Evolutionary conservation across 257 asterid species (phyloP), one percentile per base, ranked within the genome.

Genomic region (Nicotiana sylvestris): DNA sequence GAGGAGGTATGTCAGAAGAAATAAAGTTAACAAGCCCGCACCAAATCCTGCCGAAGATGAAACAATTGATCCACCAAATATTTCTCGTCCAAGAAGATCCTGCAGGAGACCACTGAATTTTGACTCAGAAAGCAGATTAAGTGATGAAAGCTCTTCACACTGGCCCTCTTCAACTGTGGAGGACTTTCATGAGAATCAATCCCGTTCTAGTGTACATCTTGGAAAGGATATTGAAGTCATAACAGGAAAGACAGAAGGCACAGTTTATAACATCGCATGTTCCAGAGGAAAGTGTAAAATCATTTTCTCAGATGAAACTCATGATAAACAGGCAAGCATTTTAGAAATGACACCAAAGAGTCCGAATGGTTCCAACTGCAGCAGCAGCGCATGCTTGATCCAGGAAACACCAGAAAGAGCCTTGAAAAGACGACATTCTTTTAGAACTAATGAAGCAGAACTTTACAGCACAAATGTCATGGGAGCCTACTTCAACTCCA

Each of bases 281-380:
- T 67, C 89, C 70, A 90, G 87, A 87, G 93, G 93, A 66, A 95
- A 91, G 87, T 91, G 96, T 82, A 93, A 90, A 77, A 88, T 93
- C 84, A 82, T 92, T 67, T 91, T 93, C 92, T 92, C 96, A 1
- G 91, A 93, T 68, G 89, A 69, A 68, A 92, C 96, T 70, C 95
- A 88, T 25, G 97, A 92, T 76, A 90, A 93, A 90, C 97, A 88
- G 88, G 90, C 80, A 29, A 88, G 84, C 82, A 67, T 66, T 39
- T 85, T 43, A 77, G 88, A 85, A 81, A 85, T 81, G 82, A 80
- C 85, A 67, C 82, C 85, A 76, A 88, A 82, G 83, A 86, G 88
- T 77, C 85, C 80, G 5, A 85, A 85, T 81, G 76, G 80, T 76
- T 89, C 91, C 77, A 84, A 81, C 78, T 77, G 87, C 88, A 87